Evolutionary conservation across 805 yeast genomes (phyloP).

Genomic region (Barnettozyma botsteinii): DNA sequence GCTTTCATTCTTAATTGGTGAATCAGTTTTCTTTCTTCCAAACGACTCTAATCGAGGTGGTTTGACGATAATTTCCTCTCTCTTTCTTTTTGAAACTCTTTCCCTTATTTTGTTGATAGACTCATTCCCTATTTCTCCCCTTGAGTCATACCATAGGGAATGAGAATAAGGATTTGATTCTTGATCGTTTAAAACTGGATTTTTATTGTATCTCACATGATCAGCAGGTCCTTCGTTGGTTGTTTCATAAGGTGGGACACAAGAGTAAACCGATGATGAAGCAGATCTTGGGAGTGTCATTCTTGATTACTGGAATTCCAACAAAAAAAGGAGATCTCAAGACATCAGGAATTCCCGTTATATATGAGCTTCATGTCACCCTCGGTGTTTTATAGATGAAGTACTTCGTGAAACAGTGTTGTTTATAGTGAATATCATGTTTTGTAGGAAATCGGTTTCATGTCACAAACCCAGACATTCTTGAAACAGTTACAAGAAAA

Average conservation of each 20-base stretch:
- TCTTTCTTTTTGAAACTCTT: conserved; percentile 17
- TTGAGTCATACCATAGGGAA: conserved; percentile 37
- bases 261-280: conserved; percentile 5
- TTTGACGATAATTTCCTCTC: not conserved
- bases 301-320: too few relatives aligned
- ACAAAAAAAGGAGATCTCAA: too few relatives aligned
- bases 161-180: conserved; percentile 35
- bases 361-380: too few relatives aligned
- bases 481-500: conserved; percentile 1
- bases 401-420: not conserved
- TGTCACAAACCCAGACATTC: not conserved
- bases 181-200: conserved; percentile 15
- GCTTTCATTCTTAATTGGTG: conserved; percentile 28
- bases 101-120: conserved; percentile 29
- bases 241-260: not conserved
- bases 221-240: conserved; percentile 11
- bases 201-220: too few relatives aligned
- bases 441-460: conserved; percentile 8
- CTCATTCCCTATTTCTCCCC: conserved; percentile 29
- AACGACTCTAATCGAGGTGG: conserved; percentile 24
- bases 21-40: conserved; percentile 28
- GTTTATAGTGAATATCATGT: not conserved
- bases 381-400: too few relatives aligned
- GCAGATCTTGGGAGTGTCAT: not conserved
- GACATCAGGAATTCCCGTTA: too few relatives aligned